Base-by-base conservation (phyloP, 768 basidiomycete genomes). In the Mrakia frigida region DNA sequence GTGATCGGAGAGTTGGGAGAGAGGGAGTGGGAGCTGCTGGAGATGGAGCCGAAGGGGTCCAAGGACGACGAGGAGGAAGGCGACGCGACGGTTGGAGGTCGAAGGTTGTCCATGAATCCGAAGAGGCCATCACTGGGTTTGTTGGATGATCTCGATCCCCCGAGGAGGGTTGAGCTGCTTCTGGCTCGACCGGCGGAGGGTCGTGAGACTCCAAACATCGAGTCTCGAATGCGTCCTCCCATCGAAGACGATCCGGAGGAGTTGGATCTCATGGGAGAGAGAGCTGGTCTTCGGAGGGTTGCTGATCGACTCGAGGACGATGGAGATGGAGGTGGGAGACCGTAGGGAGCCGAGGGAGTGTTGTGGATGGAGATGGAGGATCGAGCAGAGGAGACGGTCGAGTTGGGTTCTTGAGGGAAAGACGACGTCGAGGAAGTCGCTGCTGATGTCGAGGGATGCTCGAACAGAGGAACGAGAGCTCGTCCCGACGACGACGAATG, bases 201-300 rank as follows among this genome's bases (percentile, higher is more conserved):
- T 18, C 33, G 39, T 3, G 46, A 31, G 0, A 35, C 35, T 50
- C 73, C 73, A 37, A 74, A 74, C 33, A 74, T 60, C 23, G 73
- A 74, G n/a, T 74, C 73, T 23, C 73, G n/a, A 28, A 74, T 74
- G 7, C 73, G 35, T 14, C 46, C 50, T 37, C 52, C 52, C 14
- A 72, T 28, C 3, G 70, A 68, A 21, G 35, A 59, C 16, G 46
- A 35, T 23, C 67, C 41, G 10, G 35, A 52, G 14, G 70, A 72
- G n/a, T 72, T 72, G 52, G 70, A 72, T 18, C 70, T 28, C 70
- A 72, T 72, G 31, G 70, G 70, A 4, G 50, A 56, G 31, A 72
- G 53, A 10, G 70, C 18, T 21, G 70, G 70, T 53, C 70, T 50
- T 23, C 33, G n/a, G 31, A 56, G 35, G 52, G 31, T 37, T 52